Conservation (phyloP, 78 protist genomes). For the Emiliania huxleyi region DNA sequence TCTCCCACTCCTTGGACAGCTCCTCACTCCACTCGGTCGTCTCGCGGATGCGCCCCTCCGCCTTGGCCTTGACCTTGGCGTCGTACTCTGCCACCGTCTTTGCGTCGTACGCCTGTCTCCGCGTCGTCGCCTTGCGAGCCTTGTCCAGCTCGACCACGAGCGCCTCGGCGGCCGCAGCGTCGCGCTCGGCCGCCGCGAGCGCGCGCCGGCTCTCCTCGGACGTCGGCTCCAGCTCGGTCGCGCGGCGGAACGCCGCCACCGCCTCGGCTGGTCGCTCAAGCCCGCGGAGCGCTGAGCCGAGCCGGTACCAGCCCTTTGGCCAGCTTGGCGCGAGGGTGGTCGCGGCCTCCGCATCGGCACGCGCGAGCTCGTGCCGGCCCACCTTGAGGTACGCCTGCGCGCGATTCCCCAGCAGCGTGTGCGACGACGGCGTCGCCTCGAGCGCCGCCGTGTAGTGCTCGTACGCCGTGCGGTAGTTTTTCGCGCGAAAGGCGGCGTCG, state of each 20-base stretch:
- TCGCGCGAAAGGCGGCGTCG: neutral
- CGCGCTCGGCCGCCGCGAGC: neutral
- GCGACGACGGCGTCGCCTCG: neutral
- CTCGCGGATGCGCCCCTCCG: neutral
- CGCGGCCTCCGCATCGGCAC: neutral
- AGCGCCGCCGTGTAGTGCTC: neutral
- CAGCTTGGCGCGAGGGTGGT: neutral
- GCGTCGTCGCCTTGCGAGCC: neutral
- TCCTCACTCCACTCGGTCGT: neutral
- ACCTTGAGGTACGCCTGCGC: neutral
- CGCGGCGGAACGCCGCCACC: neutral
- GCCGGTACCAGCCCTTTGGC: neutral
- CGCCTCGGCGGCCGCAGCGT: neutral
- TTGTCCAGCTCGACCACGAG: neutral
- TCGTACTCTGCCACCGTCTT: neutral
- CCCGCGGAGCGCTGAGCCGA: neutral
- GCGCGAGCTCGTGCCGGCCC: neutral
- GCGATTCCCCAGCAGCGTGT: neutral
- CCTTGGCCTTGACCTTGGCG: neutral
- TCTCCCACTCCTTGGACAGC: neutral
- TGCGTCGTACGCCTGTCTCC: neutral
- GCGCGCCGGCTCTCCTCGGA: neutral
- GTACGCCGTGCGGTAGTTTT: conserved; percentile 1
- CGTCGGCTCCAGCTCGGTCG: neutral
- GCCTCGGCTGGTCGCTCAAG: neutral